Evolutionary conservation across 169 alveolate species (phyloP), one percentile per base, ranked within the genome.

Genomic region (Eimeria maxima): DNA sequence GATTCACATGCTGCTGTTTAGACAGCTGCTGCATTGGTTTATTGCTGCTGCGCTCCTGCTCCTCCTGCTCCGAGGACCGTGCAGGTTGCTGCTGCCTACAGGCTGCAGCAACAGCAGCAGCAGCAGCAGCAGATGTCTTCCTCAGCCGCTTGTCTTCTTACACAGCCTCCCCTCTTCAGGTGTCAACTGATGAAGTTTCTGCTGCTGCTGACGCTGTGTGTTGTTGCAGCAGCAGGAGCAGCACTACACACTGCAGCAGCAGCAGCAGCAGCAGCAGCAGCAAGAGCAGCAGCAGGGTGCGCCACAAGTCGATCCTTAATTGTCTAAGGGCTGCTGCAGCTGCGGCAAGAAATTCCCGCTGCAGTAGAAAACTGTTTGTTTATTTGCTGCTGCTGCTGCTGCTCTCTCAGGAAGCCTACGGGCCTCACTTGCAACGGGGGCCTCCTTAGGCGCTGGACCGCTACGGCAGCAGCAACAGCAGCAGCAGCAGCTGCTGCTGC

Each of bases 391-490:
- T 63, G 73, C 38, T 63, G 73, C 73, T 63, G 73, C 38, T 63
- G 73, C 73, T 63, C 42, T 24, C 29, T 18, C 73, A 24, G 73
- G 42, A 24, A 38, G 42, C 29, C 73, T 63, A 24, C 20, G 73
- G 73, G 42, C 73, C 73, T 63, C 73, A 57, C 16, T 5, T 8
- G 22, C 67, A 5, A 3, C 5, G 22, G 67, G 67, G 67, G 67
- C 73, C 73, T 63, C 73, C 73, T 63, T 24, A 11, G 73, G 73
- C 73, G 33, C 73, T 63, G 73, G 73, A 63, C 73, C 73, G 73
- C 73, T 63, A n/a, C 69, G 8, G 69, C 69, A 13, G 69, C 69
- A 13, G 69, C 69, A 13, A n/a, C 69, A 13, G 69, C 69, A 13
- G 69, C 69, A 8, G 67, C 67, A 24, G 73, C 73, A 24, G 73